Evolutionary conservation across 352 stramenopile species (phyloP), one percentile per base, ranked within the genome.

Genomic region (Achlya hypogyna): DNA sequence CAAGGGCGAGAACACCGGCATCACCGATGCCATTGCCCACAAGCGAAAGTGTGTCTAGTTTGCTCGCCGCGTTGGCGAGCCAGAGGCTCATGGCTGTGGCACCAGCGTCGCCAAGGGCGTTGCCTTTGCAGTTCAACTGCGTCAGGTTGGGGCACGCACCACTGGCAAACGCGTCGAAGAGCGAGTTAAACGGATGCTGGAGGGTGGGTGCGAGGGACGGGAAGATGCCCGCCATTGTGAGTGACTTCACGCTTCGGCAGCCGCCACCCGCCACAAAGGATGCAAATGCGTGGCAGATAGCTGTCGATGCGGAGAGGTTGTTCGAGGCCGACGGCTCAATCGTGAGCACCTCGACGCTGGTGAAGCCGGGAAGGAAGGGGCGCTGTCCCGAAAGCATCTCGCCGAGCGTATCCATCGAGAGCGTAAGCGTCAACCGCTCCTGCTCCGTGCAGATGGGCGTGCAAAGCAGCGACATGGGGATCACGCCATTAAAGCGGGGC

Each of bases 341-440:
- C 34, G 60, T 67, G 5, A 67, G 43, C 14, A 49, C 51, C 59
- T 67, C 60, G 5, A 67, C 60, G 23, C 51, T 67, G 0, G 60
- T 67, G 23, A 67, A 67, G 18, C 60, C 60, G 1, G 60, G 60
- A 45, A 49, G 60, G 43, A 67, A 67, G 18, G 60, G 60, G 22
- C 60, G 51, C 28, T 67, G 60, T 9, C 60, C 60, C 28, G 60
- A 67, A n/a, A 67, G 43, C 60, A 67, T 67, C n/a, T 67, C 51
- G 18, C 60, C 60, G n/a, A 67, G 60, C 8, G 60, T 67, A 27
- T 67, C 60, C 20, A 67, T 25, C 22, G 42, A 28, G n/a, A 67
- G 28, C 12, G 10, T 40, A 1, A 67, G 60, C n/a, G 60, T 67
- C 28, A 67, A 43, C 4, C 60, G 60, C 22, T 67, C 60, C 34